A percentile compares a stretch with the other conserved stretches of the same genome.
These are phyloP conservation scores for Gorgonomyces haynaldii DNA, from an alignment of 192 early-diverging fungal species.

Conservation along the genomic window DNA sequence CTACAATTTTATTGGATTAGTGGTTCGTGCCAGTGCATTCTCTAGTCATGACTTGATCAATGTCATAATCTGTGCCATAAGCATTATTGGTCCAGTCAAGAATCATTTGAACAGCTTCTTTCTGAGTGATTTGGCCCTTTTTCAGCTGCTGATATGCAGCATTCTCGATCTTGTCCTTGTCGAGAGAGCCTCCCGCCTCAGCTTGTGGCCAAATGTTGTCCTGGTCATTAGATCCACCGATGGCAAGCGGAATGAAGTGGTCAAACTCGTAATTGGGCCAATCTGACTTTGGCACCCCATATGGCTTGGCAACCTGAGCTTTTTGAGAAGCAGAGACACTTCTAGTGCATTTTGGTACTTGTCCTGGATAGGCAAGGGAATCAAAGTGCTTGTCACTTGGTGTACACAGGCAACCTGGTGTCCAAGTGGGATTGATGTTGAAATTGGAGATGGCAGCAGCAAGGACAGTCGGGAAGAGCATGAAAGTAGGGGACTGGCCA, in stretches of 20 bases:
- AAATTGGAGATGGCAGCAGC: background rate
- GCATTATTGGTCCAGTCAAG: slow-evolving; percentile 5
- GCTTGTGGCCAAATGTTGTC: slow-evolving; percentile 7
- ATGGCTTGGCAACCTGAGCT: background rate
- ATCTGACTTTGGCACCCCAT: background rate
- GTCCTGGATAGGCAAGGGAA: background rate
- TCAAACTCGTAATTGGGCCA: slow-evolving; percentile 9
- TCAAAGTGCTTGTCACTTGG: slow-evolving; percentile 2
- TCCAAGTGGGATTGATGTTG: background rate
- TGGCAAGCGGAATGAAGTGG: slow-evolving; percentile 6
- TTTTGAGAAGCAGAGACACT: slow-evolving; percentile 1
- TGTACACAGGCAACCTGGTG: slow-evolving; percentile 7
- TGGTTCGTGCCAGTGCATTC: background rate
- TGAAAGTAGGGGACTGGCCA: too few relatives aligned
- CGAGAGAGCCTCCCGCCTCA: background rate
- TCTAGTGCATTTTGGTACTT: slow-evolving; percentile 1
- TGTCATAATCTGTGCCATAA: background rate
- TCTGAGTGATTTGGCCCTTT: background rate
- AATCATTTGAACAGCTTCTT: slow-evolving; percentile 4
- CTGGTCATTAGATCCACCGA: slow-evolving; percentile 4
- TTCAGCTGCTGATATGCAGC: background rate
- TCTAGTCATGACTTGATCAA: background rate
- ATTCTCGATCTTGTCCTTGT: slow-evolving; percentile 5
- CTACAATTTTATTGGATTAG: too few relatives aligned
- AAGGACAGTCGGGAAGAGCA: background rate